Base-by-base conservation (phyloP, 1,284 basidiomycete genomes). In the Sanghuangporus sanghuang region DNA sequence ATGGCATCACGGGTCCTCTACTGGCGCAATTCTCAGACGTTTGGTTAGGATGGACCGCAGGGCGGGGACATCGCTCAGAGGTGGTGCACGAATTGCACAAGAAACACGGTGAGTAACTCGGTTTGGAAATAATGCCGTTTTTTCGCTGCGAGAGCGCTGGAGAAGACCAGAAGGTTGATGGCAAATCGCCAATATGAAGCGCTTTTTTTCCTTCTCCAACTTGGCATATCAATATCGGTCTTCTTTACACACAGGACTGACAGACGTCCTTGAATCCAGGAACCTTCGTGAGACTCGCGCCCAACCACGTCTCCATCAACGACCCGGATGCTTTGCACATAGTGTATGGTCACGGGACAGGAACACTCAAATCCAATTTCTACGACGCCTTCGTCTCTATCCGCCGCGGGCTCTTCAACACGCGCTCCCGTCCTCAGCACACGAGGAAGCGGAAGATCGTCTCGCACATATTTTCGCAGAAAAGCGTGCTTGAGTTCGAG, bases 401-500 rank as follows among this genome's bases (percentile, higher is more conserved):
- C 67, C 79, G 79, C 54, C 84, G 89, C 59, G 87, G 89, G 1
- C 78, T 94, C 40, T 95, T 96, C 85, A 95, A 93, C 77, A 94
- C 93, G 1, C 85, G 94, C 54, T 86, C 89, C 71, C 82, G 94
- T 54, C 73, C 76, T 5, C 92, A 95, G 68, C 95, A 97, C 74
- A 83, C 93, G 0, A 86, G 93, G 62, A 95, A 95, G 76, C 86
- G 93, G 74, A 95, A 94, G 76, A 91, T 95, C 66, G 85, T 96
- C 46, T 89, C 92, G 1, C 87, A 94, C 74, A 90, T 94, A 66
- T 96, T 95, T 76, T 87, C 92, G 7, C 89, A 89, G 72, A 92
- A 94, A 77, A 90, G 84, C 67, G 81, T 95, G 16, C 74, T 90
- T 66, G 90, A 91, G 70, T 94, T 90, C 69, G 92, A 95, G 74